A percentile compares a stretch with the other conserved stretches of the same genome.
phyloP scores from a whole-genome alignment of 163 green algal species.

The Smithsoniella earleae region DNA sequence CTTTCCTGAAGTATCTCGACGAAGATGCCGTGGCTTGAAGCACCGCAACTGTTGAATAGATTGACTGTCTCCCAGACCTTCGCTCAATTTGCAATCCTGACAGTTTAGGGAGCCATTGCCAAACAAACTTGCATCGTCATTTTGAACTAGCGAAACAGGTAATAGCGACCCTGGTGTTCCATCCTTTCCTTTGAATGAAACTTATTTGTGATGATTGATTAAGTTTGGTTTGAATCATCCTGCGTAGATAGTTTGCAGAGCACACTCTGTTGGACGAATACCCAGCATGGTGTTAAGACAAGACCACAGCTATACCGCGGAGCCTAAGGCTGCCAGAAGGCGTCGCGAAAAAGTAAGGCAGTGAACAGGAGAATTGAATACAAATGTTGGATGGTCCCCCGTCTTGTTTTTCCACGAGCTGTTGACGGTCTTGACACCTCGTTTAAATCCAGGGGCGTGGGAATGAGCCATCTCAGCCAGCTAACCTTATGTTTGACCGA shows the following conservation, averaged over 20 bases:
- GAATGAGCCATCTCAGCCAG: constrained; percentile 37
- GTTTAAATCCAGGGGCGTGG: constrained; percentile 43
- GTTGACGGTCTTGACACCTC: constrained; percentile 17
- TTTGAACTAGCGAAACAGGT: too few species aligned
- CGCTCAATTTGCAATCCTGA: too few species aligned
- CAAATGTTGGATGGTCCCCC: too few species aligned
- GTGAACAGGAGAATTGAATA: neutral
- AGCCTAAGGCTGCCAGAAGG: constrained; percentile 51
- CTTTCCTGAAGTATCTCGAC: too few species aligned
- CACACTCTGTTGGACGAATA: neutral
- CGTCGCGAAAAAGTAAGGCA: constrained; percentile 41
- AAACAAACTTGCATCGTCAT: too few species aligned
- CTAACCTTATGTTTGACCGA: constrained; percentile 82
- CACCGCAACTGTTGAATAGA: too few species aligned
- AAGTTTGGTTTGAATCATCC: neutral
- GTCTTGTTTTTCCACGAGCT: constrained; percentile 14
- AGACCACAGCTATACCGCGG: constrained; percentile 40
- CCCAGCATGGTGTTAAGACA: constrained; percentile 2
- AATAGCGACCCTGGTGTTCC: neutral
- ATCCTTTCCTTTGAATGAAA: too few species aligned
- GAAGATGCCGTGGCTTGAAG: too few species aligned
- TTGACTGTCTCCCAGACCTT: too few species aligned
- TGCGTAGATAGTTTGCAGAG: neutral
- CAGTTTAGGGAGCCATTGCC: too few species aligned
- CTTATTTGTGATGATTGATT: too few species aligned